These are phyloP conservation scores for Coriolopsis trogii DNA, from an alignment of 1,284 basidiomycete species.

Conservation along the genomic window DNA sequence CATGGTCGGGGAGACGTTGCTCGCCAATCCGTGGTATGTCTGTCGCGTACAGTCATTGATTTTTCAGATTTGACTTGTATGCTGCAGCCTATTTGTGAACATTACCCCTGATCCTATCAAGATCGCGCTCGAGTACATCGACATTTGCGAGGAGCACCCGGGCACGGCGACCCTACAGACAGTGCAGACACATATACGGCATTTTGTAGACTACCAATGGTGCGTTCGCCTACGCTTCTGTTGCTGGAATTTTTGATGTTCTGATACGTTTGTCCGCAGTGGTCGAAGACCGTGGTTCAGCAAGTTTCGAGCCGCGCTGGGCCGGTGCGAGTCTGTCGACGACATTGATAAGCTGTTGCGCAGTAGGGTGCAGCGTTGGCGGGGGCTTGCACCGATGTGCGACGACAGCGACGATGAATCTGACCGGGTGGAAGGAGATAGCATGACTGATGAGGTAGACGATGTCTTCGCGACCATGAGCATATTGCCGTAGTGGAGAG, in stretches of 20 bases:
- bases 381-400: constrained; percentile 37
- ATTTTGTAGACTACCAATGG: constrained; percentile 69
- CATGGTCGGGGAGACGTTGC: constrained; percentile 77
- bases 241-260: not conserved
- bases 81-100: constrained; percentile 54
- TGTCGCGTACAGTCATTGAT: not conserved
- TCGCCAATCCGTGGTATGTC: constrained; percentile 69
- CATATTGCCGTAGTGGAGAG: not conserved
- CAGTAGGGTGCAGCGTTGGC: constrained; percentile 54
- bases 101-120: constrained; percentile 58
- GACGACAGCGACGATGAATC: constrained; percentile 2
- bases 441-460: not conserved
- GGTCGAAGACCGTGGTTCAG: constrained; percentile 56
- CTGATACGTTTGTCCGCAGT: constrained; percentile 32
- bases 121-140: constrained; percentile 66
- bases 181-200: constrained; percentile 60
- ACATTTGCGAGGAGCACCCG: constrained; percentile 51
- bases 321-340: constrained; percentile 43
- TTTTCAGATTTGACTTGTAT: not conserved
- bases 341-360: constrained; percentile 49
- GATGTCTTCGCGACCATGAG: not conserved
- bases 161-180: constrained; percentile 49
- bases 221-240: constrained; percentile 29
- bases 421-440: not conserved
- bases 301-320: constrained; percentile 53